These are phyloP conservation scores for Pyricularia sp. DNA, from an alignment of 2,329 filamentous ascomycete species.

Conservation along the genomic window DNA sequence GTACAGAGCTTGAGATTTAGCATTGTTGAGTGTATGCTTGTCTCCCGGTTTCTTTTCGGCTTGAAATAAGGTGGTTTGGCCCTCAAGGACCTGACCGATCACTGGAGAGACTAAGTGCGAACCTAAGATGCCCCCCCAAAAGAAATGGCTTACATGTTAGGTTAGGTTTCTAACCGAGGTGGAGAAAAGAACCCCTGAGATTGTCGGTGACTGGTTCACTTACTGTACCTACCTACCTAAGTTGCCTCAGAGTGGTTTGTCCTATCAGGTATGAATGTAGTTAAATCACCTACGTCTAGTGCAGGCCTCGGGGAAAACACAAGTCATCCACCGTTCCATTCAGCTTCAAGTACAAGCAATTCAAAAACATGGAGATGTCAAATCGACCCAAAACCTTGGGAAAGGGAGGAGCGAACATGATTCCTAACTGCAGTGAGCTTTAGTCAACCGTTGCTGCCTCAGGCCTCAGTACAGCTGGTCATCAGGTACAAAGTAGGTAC, in stretches of 20 bases:
- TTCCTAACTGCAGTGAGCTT: background rate
- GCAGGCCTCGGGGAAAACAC: too few species aligned
- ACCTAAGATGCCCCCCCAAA: background rate
- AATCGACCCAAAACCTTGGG: background rate
- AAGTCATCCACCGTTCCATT: too few species aligned
- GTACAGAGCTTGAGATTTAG: background rate
- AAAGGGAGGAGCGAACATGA: too few species aligned
- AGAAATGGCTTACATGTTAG: background rate
- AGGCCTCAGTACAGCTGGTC: background rate
- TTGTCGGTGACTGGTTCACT: background rate
- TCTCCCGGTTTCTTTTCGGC: background rate
- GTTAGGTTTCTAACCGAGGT: background rate
- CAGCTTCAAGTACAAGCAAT: too few species aligned
- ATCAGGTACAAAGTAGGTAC: background rate
- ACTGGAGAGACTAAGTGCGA: background rate
- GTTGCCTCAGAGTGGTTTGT: too few species aligned
- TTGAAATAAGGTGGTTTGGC: background rate
- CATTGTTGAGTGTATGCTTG: background rate
- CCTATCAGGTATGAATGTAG: too few species aligned
- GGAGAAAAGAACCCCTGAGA: background rate
- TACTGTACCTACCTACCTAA: background rate
- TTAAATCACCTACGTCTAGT: too few species aligned
- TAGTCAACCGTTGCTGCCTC: background rate
- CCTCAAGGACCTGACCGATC: background rate
- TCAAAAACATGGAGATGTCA: too few species aligned